Conservation (phyloP, 2,329 filamentous ascomycete genomes). For the Pestalotiopsis fici region DNA sequence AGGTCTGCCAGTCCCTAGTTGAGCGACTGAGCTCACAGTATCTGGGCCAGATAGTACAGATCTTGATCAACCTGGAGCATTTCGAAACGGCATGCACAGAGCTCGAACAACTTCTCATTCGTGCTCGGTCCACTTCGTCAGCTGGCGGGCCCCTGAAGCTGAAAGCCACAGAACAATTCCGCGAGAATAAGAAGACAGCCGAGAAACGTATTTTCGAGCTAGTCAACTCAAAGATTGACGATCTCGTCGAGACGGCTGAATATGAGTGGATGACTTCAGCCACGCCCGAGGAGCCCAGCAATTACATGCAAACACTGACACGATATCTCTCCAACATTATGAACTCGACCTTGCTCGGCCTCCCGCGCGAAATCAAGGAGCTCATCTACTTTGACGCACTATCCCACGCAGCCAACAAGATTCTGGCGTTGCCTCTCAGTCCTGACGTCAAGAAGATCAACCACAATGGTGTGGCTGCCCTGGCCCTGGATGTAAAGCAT, state of each 20-base stretch:
- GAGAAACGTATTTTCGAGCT: constrained; percentile 98
- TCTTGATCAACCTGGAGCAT: constrained; percentile 95
- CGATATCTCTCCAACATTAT: constrained; percentile 94
- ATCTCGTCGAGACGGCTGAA: constrained; percentile 93
- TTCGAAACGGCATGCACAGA: constrained; percentile 93
- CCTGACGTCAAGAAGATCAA: constrained; percentile 83
- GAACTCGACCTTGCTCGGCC: constrained; percentile 86
- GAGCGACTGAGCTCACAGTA: constrained; percentile 91
- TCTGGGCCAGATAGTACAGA: constrained; percentile 96
- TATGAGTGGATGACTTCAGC: constrained; percentile 78
- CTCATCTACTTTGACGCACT: constrained; percentile 97
- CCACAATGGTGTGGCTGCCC: constrained; percentile 76
- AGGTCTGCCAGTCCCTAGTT: constrained; percentile 88
- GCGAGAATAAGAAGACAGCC: constrained; percentile 88
- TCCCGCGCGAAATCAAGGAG: constrained; percentile 96
- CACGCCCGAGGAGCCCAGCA: constrained; percentile 73
- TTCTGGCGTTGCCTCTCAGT: constrained; percentile 77
- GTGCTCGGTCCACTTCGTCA: constrained; percentile 79
- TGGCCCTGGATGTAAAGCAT: constrained; percentile 82
- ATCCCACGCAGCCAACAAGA: constrained; percentile 84
- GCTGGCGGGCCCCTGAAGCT: constrained; percentile 79
- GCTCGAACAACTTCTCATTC: constrained; percentile 81
- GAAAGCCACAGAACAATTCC: constrained; percentile 82
- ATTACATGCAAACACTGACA: constrained; percentile 94
- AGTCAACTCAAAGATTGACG: constrained; percentile 98